Conservation (phyloP, 2,329 filamentous ascomycete species). For the Curvularia sp. region DNA sequence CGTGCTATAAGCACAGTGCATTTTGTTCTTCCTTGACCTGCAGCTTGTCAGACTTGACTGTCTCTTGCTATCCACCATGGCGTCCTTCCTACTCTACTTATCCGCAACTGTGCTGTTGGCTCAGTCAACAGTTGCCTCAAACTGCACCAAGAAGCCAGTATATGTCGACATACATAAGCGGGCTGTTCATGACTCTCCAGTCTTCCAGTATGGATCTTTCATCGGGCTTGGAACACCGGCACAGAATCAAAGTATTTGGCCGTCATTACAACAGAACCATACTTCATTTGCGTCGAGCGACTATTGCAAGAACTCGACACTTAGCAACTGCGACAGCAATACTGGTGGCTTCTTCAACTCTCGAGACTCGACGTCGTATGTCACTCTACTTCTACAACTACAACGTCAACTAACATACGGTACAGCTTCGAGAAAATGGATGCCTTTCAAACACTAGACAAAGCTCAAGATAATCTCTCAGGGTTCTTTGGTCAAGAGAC, state of each 20-base stretch:
- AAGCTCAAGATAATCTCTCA: constrained; percentile 26
- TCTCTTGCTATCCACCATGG: constrained; percentile 36
- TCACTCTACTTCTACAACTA: background rate
- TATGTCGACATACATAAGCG: constrained; percentile 56
- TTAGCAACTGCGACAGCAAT: constrained; percentile 41
- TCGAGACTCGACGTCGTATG: constrained; percentile 44
- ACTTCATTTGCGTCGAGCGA: constrained; percentile 48
- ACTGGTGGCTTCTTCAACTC: constrained; percentile 48
- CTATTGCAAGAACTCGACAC: constrained; percentile 49
- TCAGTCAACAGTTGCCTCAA: constrained; percentile 48
- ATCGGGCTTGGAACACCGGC: constrained; percentile 53
- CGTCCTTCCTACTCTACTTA: constrained; percentile 35
- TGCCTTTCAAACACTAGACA: constrained; percentile 38
- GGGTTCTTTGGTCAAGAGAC: constrained; percentile 46
- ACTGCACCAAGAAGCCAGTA: constrained; percentile 50
- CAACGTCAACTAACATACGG: constrained; percentile 17
- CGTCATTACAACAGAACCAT: constrained; percentile 52
- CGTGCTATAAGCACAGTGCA: constrained; percentile 1
- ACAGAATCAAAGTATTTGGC: constrained; percentile 56
- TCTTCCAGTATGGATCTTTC: constrained; percentile 55
- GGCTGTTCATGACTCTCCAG: constrained; percentile 49
- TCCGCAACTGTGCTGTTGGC: constrained; percentile 45
- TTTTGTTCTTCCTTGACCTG: constrained; percentile 21
- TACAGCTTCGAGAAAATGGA: constrained; percentile 35
- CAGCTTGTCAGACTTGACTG: constrained; percentile 42